A percentile compares a stretch with the other conserved stretches of the same genome.
Conservation (phyloP, 768 basidiomycete genomes). For the Epithele typhae region DNA sequence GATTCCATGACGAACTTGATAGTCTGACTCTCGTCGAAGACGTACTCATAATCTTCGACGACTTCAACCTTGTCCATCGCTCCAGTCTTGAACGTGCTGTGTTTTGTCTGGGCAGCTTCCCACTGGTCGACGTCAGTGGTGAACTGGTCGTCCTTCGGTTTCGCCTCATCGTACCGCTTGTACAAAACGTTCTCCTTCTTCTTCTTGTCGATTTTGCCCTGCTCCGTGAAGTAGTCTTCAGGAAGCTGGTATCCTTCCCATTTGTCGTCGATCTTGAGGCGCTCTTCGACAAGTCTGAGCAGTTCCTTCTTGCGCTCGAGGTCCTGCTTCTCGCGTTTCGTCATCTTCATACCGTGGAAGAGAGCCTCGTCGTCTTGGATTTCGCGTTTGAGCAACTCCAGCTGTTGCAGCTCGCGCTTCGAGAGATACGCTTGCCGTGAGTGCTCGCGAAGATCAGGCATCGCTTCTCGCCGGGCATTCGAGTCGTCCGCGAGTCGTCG, state of each 20-base stretch:
- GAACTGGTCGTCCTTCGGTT: conserved; percentile 89
- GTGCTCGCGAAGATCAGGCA: conserved; percentile 76
- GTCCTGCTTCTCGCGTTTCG: conserved; percentile 77
- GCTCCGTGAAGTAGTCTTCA: conserved; percentile 97
- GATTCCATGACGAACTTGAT: conserved; percentile 91
- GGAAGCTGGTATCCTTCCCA: conserved; percentile 95
- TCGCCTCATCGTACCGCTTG: conserved; percentile 91
- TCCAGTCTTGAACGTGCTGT: conserved; percentile 87
- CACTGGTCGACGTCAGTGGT: conserved; percentile 97
- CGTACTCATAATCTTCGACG: conserved; percentile 90
- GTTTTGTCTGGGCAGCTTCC: conserved; percentile 88
- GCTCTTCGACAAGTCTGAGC: conserved; percentile 86
- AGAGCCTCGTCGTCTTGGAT: conserved; percentile 92
- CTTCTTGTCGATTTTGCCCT: conserved; percentile 97
- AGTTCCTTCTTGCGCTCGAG: conserved; percentile 91
- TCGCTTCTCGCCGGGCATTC: conserved; percentile 42
- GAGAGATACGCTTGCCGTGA: conserved; percentile 95
- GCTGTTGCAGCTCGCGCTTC: conserved; percentile 94
- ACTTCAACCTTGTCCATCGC: conserved; percentile 85
- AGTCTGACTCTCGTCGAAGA: conserved; percentile 96
- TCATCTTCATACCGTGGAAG: conserved; percentile 87
- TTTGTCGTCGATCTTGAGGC: conserved; percentile 91
- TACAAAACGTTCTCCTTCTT: conserved; percentile 91
- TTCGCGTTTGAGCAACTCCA: conserved; percentile 88
- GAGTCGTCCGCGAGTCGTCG: conserved; percentile 70